Percentiles rank a stretch among this genome's conserved stretches.
Conservation (phyloP, 2,329 filamentous ascomycete species). For the Penicillium rolfsii region DNA sequence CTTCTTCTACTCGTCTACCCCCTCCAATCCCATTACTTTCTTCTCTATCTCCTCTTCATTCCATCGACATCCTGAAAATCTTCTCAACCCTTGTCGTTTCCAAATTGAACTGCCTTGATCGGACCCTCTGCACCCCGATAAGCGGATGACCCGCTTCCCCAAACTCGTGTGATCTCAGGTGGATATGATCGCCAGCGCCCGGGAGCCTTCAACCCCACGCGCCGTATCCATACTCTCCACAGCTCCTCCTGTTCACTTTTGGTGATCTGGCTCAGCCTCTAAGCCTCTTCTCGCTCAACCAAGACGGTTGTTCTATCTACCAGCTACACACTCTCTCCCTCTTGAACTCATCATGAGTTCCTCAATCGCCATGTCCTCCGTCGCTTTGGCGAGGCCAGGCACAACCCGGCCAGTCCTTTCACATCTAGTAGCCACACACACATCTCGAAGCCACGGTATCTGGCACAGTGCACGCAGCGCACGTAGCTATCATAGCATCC, state of each 20-base stretch:
- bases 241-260: not conserved
- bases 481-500: conserved; percentile 13
- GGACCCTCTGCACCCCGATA: conserved; percentile 7
- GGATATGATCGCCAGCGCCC: conserved; percentile 22
- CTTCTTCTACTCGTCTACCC: not conserved
- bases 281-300: not conserved
- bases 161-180: conserved; percentile 16
- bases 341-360: conserved; percentile 21
- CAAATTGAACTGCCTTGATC: not conserved
- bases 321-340: not conserved
- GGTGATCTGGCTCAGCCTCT: not conserved
- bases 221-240: conserved; percentile 8
- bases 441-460: conserved; percentile 14
- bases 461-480: conserved; percentile 21
- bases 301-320: not conserved
- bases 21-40: not conserved
- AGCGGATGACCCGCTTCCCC: conserved; percentile 11
- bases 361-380: conserved; percentile 15
- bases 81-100: not conserved
- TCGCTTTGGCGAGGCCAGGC: conserved; percentile 9
- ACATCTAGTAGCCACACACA: conserved; percentile 12
- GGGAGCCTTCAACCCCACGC: conserved; percentile 10
- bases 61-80: not conserved
- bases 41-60: not conserved
- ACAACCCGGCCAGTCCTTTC: conserved; percentile 16